Conservation (phyloP, 2,329 filamentous ascomycete species). For the Biscogniauxia marginata region DNA sequence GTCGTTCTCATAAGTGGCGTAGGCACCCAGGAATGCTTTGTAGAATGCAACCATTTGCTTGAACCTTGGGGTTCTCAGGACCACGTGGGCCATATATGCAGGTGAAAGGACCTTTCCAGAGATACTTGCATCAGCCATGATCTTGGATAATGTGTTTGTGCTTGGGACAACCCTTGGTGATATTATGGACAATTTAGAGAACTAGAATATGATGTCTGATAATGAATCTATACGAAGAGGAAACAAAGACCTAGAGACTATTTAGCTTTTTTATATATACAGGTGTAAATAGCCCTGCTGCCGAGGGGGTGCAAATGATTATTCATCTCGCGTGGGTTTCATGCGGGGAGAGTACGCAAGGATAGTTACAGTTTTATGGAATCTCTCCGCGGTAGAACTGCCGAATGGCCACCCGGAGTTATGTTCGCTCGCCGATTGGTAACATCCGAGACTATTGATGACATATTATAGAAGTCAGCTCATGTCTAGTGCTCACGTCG, state of each 20-base stretch:
- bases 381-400: background rate
- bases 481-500: too few relatives aligned
- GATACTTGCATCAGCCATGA: constrained; percentile 15
- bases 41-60: constrained; percentile 37
- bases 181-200: too few relatives aligned
- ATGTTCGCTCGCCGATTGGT: background rate
- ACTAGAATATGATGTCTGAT: too few relatives aligned
- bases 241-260: too few relatives aligned
- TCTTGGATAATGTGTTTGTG: constrained; percentile 2
- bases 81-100: constrained; percentile 23
- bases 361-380: background rate
- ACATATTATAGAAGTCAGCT: background rate
- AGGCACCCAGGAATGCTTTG: constrained; percentile 36
- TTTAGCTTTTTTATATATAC: too few relatives aligned
- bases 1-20: constrained; percentile 24
- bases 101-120: constrained; percentile 25
- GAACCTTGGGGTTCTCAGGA: constrained; percentile 27
- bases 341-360: too few relatives aligned
- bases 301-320: background rate
- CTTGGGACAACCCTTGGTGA: background rate
- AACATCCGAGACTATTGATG: background rate
- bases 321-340: too few relatives aligned
- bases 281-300: too few relatives aligned
- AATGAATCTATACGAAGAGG: too few relatives aligned
- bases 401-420: background rate